A percentile compares a stretch with the other conserved stretches of the same genome.
phyloP scores from a whole-genome alignment of 2,329 filamentous ascomycete genomes.

The Xenosphaeropsis pyriputrescens region DNA sequence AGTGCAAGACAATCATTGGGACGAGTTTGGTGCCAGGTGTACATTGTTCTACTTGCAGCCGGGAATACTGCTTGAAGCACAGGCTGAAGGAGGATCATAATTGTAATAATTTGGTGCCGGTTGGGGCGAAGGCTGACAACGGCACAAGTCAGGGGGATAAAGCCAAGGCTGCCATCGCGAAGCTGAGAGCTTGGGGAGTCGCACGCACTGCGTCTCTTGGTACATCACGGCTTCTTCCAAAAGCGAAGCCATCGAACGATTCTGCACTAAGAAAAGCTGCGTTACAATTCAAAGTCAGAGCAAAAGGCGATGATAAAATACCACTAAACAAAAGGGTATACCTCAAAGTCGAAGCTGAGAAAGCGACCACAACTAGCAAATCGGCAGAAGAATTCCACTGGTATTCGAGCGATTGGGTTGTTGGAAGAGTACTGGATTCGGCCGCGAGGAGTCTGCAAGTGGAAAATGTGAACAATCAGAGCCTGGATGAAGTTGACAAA shows the following conservation, averaged over 20 bases:
- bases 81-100: conserved; percentile 69
- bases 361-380: conserved; percentile 71
- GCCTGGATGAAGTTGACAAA: conserved; percentile 60
- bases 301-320: conserved; percentile 80
- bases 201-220: conserved; percentile 50
- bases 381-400: conserved; percentile 71
- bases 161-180: conserved; percentile 60
- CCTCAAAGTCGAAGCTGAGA: conserved; percentile 78
- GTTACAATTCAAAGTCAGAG: conserved; percentile 68
- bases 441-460: conserved; percentile 67
- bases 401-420: conserved; percentile 75
- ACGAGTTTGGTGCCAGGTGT: conserved; percentile 52
- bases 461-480: conserved; percentile 71
- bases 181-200: conserved; percentile 66
- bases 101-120: conserved; percentile 59
- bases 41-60: conserved; percentile 57
- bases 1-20: conserved; percentile 58
- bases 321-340: conserved; percentile 78
- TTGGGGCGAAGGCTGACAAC: conserved; percentile 32
- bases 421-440: conserved; percentile 67
- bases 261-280: conserved; percentile 54
- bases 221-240: conserved; percentile 35
- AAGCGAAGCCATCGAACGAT: conserved; percentile 46
- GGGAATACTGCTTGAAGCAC: conserved; percentile 66
- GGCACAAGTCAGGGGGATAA: conserved; percentile 39